These are phyloP conservation scores for Microbotryum violaceum DNA, from an alignment of 1,284 basidiomycete species.

Conservation along the genomic window DNA sequence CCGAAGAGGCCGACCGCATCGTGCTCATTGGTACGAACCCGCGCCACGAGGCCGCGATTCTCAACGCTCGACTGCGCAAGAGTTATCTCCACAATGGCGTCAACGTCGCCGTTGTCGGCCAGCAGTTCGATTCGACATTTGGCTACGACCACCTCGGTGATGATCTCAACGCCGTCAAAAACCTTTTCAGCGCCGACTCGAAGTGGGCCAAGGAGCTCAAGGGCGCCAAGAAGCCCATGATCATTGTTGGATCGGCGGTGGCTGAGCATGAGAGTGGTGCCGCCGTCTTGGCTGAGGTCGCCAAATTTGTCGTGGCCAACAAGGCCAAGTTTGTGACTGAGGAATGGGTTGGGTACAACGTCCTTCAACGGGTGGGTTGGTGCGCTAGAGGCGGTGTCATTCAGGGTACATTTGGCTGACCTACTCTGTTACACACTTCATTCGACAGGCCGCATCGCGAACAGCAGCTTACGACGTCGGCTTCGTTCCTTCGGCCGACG, in stretches of 20 bases:
- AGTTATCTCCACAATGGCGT: constrained; percentile 79
- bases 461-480: constrained; percentile 94
- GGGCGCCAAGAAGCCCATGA: constrained; percentile 83
- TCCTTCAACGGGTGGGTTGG: constrained; percentile 72
- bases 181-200: constrained; percentile 52
- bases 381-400: too few relatives aligned
- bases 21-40: constrained; percentile 95
- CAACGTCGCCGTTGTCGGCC: constrained; percentile 83
- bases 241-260: constrained; percentile 84
- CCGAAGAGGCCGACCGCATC: constrained; percentile 87
- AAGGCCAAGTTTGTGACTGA: constrained; percentile 67
- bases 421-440: not conserved
- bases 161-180: constrained; percentile 66
- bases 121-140: constrained; percentile 85
- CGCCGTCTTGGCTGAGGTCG: constrained; percentile 67
- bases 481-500: constrained; percentile 74
- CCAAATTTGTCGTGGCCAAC: constrained; percentile 73
- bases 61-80: constrained; percentile 95
- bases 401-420: not conserved
- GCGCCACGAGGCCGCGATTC: constrained; percentile 90
- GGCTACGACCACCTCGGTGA: constrained; percentile 85
- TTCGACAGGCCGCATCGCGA: constrained; percentile 63
- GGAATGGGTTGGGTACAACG: constrained; percentile 93
- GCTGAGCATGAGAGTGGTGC: constrained; percentile 80
- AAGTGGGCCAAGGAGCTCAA: constrained; percentile 79